Conservation (phyloP, 2,329 filamentous ascomycete species). For the Verticillium alfalfae region DNA sequence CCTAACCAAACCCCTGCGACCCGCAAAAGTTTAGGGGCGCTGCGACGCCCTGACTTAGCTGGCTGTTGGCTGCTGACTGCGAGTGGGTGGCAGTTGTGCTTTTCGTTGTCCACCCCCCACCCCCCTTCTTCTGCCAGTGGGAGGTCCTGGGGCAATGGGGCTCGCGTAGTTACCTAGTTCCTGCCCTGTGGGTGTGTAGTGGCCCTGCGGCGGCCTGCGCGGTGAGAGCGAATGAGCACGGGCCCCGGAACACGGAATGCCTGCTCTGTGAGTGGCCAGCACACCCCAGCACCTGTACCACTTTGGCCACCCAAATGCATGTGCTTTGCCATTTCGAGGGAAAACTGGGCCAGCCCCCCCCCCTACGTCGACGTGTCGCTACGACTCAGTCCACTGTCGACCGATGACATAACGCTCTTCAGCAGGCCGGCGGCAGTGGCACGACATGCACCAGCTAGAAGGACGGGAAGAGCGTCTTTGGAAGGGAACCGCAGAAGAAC, state of each 20-base stretch:
- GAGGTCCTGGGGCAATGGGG: not conserved
- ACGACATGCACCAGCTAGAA: not conserved
- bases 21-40: conserved; percentile 4
- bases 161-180: not conserved
- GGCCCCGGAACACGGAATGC: not conserved
- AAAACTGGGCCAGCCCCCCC: not conserved
- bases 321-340: not conserved
- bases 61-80: not conserved
- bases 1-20: conserved; percentile 18
- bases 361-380: not conserved
- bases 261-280: not conserved
- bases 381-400: not conserved
- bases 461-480: not conserved
- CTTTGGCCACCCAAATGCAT: conserved; percentile 1
- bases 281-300: not conserved
- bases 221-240: not conserved
- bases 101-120: too few species aligned
- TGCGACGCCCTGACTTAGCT: not conserved
- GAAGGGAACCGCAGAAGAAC: not conserved
- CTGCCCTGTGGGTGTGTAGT: not conserved
- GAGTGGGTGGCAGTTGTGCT: not conserved
- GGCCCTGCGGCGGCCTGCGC: not conserved
- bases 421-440: not conserved
- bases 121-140: not conserved
- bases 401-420: not conserved